phyloP scores from a whole-genome alignment of 2,329 filamentous ascomycete species.

The Venturia pyrina region DNA sequence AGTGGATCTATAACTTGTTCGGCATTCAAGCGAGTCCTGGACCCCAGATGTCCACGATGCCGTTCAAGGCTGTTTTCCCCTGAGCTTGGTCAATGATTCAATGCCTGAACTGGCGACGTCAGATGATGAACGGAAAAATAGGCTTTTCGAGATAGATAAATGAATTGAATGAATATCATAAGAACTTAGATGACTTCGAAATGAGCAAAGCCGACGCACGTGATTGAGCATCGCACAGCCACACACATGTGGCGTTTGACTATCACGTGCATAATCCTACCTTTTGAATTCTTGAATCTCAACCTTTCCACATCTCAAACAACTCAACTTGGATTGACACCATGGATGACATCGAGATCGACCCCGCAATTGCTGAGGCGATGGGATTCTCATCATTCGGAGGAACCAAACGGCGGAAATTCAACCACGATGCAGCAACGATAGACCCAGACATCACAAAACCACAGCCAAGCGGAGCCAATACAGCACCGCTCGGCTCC shows the following conservation, averaged over 20 bases:
- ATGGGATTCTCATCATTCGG: slow-evolving; percentile 72
- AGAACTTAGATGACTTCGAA: neutral
- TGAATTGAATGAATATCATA: neutral
- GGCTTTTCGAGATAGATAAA: neutral
- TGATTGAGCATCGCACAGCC: neutral
- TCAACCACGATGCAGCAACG: neutral
- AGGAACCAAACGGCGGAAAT: slow-evolving; percentile 15
- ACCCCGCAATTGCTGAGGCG: slow-evolving; percentile 50
- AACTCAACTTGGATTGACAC: neutral
- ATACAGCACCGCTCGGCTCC: slow-evolving; percentile 2
- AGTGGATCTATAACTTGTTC: slow-evolving; percentile 40
- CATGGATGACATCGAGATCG: slow-evolving; percentile 29
- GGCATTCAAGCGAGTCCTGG: slow-evolving; percentile 32
- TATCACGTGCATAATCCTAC: neutral
- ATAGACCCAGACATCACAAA: neutral
- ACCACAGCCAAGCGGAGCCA: slow-evolving; percentile 2
- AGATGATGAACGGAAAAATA: neutral
- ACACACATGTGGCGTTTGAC: no score
- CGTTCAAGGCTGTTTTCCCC: slow-evolving; percentile 35
- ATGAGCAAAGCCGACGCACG: neutral
- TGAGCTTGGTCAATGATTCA: neutral
- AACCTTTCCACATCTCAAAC: neutral
- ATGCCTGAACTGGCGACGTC: neutral
- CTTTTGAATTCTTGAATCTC: neutral
- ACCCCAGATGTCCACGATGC: slow-evolving; percentile 37